phyloP scores from a whole-genome alignment of 306 rosid genomes.

The Geum urbanum region DNA sequence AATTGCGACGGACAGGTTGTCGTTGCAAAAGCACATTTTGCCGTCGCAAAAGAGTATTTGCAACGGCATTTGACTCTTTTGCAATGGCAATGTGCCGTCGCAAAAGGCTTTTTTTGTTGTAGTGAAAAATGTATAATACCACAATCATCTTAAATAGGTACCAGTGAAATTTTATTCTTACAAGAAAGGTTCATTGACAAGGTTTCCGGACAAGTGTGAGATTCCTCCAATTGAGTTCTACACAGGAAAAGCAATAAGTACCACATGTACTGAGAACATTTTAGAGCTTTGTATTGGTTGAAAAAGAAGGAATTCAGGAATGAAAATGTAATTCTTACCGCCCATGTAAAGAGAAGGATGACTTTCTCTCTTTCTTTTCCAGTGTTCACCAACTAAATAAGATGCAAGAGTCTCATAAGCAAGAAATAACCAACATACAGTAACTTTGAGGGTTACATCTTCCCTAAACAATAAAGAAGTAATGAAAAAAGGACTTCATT shows the following conservation, averaged over 20 bases:
- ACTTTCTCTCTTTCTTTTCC: constrained; percentile 99
- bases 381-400: constrained; percentile 82
- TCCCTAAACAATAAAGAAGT: too few relatives aligned
- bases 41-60: too few relatives aligned
- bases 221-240: constrained; percentile 96
- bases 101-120: too few relatives aligned
- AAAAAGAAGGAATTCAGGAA: constrained; percentile 9
- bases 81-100: too few relatives aligned
- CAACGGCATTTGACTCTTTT: too few relatives aligned
- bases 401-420: constrained; percentile 27
- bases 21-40: too few relatives aligned
- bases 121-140: background rate
- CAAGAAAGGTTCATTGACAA: constrained; percentile 88
- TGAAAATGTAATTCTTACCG: constrained; percentile 55
- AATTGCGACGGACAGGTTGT: too few relatives aligned
- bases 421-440: too few relatives aligned
- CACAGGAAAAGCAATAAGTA: constrained; percentile 33
- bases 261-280: constrained; percentile 22
- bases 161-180: constrained; percentile 39
- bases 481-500: background rate
- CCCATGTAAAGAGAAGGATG: constrained; percentile 96
- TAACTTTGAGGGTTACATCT: too few relatives aligned
- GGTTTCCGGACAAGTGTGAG: constrained; percentile 86
- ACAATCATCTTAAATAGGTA: background rate
- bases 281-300: constrained; percentile 6